Evolutionary conservation across 2,329 filamentous ascomycete species (phyloP).

Genomic region (Phyllosticta paracitricarpa): DNA sequence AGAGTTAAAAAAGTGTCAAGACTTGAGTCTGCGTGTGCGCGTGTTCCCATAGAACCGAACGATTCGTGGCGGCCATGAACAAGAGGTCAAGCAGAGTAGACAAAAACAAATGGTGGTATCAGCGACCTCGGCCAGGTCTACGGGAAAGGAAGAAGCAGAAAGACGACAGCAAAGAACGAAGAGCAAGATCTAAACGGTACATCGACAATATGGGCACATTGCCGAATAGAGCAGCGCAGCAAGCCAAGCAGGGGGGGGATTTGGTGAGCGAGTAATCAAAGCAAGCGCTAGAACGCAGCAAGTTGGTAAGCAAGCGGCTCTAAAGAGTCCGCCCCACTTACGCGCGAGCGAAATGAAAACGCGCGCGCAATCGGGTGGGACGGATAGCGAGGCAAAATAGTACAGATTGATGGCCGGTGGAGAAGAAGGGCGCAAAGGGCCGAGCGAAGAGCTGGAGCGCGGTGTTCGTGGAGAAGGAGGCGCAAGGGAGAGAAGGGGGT

Average conservation of each 20-base stretch:
- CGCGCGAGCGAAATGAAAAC: background rate
- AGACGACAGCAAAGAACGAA: no score
- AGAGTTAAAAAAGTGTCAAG: background rate
- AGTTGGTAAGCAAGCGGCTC: constrained; percentile 5
- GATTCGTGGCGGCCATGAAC: constrained; percentile 1
- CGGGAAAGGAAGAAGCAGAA: background rate
- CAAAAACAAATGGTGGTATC: constrained; percentile 5
- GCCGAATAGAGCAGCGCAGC: background rate
- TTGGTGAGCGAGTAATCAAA: background rate
- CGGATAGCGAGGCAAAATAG: background rate
- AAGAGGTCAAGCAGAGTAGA: background rate
- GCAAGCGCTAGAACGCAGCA: constrained; percentile 8
- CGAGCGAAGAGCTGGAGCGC: background rate
- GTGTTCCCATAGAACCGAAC: constrained; percentile 1
- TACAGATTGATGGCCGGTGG: background rate
- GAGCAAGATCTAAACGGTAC: no score
- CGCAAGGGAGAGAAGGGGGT: constrained; percentile 2
- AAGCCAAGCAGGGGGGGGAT: background rate
- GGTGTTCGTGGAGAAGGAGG: background rate
- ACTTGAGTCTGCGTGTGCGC: background rate
- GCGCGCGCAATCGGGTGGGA: background rate
- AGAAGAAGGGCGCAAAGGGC: background rate
- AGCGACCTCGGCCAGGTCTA: constrained; percentile 7
- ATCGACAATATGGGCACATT: background rate
- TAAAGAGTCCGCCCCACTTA: background rate